phyloP scores from a whole-genome alignment of 768 basidiomycete genomes.

The Leucogyrophana mollusca region DNA sequence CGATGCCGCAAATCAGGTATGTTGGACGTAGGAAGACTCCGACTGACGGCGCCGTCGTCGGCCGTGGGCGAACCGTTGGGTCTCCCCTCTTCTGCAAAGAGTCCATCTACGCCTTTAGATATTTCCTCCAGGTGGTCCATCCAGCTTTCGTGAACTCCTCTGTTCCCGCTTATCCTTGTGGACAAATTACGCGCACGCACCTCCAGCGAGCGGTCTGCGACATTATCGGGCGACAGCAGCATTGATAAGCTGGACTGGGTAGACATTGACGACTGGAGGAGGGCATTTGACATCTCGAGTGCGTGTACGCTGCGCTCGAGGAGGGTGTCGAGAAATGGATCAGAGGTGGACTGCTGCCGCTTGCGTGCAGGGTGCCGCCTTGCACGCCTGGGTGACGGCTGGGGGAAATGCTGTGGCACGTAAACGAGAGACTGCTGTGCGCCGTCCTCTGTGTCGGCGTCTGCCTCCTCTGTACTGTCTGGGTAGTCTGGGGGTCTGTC shows the following conservation, averaged over 20 bases:
- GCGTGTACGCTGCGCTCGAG: conserved; percentile 83
- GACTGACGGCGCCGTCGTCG: conserved; percentile 34
- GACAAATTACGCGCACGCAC: conserved; percentile 52
- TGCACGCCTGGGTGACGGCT: conserved; percentile 34
- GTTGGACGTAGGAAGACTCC: conserved; percentile 43
- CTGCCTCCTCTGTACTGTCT: conserved; percentile 74
- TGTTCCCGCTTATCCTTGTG: conserved; percentile 46
- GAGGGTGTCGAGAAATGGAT: conserved; percentile 72
- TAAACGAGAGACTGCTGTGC: conserved; percentile 19
- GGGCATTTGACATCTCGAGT: conserved; percentile 79
- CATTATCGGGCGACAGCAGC: conserved; percentile 46
- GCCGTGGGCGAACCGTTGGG: conserved; percentile 3
- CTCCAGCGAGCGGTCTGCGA: conserved; percentile 45
- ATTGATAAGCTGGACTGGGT: conserved; percentile 58
- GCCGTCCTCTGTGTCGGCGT: conserved; percentile 61
- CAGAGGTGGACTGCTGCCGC: conserved; percentile 30
- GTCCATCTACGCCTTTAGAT: conserved; percentile 55
- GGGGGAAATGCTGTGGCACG: conserved; percentile 25
- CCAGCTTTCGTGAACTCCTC: conserved; percentile 54
- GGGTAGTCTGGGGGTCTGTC: conserved; percentile 76
- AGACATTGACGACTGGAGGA: conserved; percentile 73
- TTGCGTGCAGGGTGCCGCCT: conserved; percentile 29
- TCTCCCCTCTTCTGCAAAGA: conserved; percentile 39
- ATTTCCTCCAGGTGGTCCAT: conserved; percentile 69
- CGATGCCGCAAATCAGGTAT: conserved; percentile 31